Evolutionary conservation across 139 green algal genomes (phyloP), one percentile per base, ranked within the genome.

Genomic region (Tetradesmus obliquus): DNA sequence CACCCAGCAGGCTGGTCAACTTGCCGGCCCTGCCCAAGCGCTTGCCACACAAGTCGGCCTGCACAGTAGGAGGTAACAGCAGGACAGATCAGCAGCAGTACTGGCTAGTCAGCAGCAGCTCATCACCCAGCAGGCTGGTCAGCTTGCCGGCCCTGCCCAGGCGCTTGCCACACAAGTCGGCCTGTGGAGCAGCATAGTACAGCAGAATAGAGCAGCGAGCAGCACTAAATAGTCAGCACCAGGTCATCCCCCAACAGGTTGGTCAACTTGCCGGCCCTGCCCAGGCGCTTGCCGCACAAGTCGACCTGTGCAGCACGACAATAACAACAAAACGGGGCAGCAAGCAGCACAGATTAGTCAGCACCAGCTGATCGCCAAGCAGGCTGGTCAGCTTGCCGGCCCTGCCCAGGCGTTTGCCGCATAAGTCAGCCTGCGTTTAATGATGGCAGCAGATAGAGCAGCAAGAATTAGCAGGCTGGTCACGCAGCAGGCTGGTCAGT

Each of bases 341-440:
- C 32, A 45, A 45, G 32, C 32, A 45, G 32, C 32, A 45, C 32
- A 45, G 32, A 45, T 0, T 45, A 45, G 32, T 45, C 32, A 45
- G 93, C 45, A 97, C 94, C 24, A 90, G 90, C 95, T 98, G 96
- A 80, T 97, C 95, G 1, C 91, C 97, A 51, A 98, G 94, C 20
- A 94, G 96, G 20, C 85, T 92, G 2, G 94, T 97, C 45, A 98
- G 95, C 92, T 97, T 96, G 57, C 92, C 95, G 3, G 97, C 97
- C 8, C 96, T 93, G 13, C 83, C 90, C 83, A 98, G 94, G 4
- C 96, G 92, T 82, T 94, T 93, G 45, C 87, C 57, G 1, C 90
- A 96, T 22, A 96, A 84, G 84, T 96, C 94, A 12, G 94, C 95
- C 92, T 97, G 92, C 20, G 32, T 45, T 1, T 45, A 45, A 45